Evolutionary conservation across 345 rosid species (phyloP).

Genomic region (Rhizophora apiculata): DNA sequence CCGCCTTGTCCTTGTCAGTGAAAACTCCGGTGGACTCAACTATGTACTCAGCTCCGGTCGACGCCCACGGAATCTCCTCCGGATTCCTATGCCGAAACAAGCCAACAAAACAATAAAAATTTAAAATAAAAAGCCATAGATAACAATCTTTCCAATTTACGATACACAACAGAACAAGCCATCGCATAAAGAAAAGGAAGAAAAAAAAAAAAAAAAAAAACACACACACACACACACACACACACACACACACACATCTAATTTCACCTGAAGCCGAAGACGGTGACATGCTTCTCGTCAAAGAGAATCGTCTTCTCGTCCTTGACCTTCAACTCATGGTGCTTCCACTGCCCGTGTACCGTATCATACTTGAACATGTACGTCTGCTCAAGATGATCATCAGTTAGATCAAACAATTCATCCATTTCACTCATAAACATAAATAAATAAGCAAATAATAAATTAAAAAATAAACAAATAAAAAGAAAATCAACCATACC

Average conservation of each 20-base stretch:
- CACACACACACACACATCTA: background rate
- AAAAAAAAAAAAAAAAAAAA: background rate
- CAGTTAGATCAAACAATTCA: no score
- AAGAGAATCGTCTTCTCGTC: conserved; percentile 74
- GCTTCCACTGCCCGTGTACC: conserved; percentile 84
- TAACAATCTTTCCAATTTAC: background rate
- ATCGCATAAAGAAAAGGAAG: no score
- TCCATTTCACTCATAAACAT: no score
- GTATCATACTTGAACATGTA: conserved; percentile 89
- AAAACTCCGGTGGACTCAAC: conserved; percentile 80
- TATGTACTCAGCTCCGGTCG: conserved; percentile 62
- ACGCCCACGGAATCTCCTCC: conserved; percentile 78
- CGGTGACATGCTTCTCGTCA: conserved; percentile 55
- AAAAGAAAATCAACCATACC: conserved; percentile 31
- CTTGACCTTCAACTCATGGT: conserved; percentile 64
- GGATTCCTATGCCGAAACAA: conserved; percentile 45
- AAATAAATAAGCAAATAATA: no score
- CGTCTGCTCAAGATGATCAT: conserved; percentile 27
- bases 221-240: no score
- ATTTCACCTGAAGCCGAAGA: conserved; percentile 61
- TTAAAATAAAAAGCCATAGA: background rate
- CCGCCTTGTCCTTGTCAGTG: conserved; percentile 83
- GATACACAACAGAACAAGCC: no score
- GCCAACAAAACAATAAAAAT: background rate
- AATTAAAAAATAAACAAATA: background rate